phyloP scores from a whole-genome alignment of 2,329 filamentous ascomycete species.

The Lasiodiplodia sp. region DNA sequence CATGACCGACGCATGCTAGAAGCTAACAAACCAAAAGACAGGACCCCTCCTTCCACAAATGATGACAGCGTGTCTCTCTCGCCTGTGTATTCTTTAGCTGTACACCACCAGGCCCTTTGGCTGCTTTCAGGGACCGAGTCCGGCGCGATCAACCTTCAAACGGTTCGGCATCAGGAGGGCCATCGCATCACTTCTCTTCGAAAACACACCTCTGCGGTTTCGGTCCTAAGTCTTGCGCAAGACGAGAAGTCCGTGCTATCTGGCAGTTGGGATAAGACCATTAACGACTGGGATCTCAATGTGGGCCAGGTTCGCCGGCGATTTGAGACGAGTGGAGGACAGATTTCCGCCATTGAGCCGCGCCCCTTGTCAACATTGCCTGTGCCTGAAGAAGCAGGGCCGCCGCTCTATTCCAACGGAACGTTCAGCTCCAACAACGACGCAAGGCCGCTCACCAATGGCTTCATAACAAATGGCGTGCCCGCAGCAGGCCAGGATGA shows the following conservation, averaged over 20 bases:
- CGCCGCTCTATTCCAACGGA: slow-evolving; percentile 59
- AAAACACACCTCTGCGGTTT: slow-evolving; percentile 90
- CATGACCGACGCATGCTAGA: neutral
- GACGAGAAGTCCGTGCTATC: slow-evolving; percentile 90
- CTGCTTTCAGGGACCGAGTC: slow-evolving; percentile 88
- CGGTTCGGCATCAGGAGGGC: slow-evolving; percentile 91
- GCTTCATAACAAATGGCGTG: slow-evolving; percentile 55
- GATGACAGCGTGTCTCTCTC: slow-evolving; percentile 72
- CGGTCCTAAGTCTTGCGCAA: slow-evolving; percentile 79
- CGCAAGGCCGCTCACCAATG: slow-evolving; percentile 64
- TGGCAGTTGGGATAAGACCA: slow-evolving; percentile 94
- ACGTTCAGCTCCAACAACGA: slow-evolving; percentile 81
- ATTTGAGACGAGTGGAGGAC: slow-evolving; percentile 79
- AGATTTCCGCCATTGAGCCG: slow-evolving; percentile 88
- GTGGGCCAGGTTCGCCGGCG: slow-evolving; percentile 77
- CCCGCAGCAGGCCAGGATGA: slow-evolving; percentile 46
- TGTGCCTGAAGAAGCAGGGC: slow-evolving; percentile 77
- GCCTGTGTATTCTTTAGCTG: slow-evolving; percentile 91
- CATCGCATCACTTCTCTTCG: slow-evolving; percentile 83
- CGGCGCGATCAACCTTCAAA: slow-evolving; percentile 91
- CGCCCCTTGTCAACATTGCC: slow-evolving; percentile 78
- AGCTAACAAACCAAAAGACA: slow-evolving; percentile 34
- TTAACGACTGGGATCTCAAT: slow-evolving; percentile 95
- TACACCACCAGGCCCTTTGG: slow-evolving; percentile 91
- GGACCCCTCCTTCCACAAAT: slow-evolving; percentile 41